phyloP scores from a whole-genome alignment of 2,329 filamentous ascomycete genomes.

The Neocucurbitaria cava region DNA sequence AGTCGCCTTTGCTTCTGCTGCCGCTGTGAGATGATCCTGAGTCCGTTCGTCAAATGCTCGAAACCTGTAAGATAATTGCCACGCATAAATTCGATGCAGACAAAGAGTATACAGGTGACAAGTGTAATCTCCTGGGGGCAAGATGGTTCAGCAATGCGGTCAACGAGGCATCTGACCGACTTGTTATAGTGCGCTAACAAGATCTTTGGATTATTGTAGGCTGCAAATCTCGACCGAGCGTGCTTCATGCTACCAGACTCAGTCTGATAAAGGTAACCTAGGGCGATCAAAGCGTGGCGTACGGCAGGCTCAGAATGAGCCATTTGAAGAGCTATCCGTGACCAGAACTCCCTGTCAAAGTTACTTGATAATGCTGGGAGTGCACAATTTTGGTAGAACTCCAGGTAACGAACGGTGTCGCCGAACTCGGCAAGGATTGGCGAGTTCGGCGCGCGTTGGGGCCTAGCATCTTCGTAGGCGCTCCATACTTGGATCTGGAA shows the following conservation, averaged over 20 bases:
- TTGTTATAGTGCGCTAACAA: conserved; percentile 53
- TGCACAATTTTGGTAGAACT: conserved; percentile 54
- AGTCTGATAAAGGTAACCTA: conserved; percentile 46
- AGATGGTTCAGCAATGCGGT: conserved; percentile 38
- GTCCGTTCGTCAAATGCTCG: conserved; percentile 54
- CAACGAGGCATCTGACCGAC: conserved; percentile 46
- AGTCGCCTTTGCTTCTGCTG: conserved; percentile 4
- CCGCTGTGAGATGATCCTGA: conserved; percentile 44
- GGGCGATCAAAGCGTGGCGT: conserved; percentile 53
- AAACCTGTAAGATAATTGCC: conserved; percentile 51
- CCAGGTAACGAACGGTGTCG: conserved; percentile 29
- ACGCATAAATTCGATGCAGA: conserved; percentile 53
- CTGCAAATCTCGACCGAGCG: conserved; percentile 16
- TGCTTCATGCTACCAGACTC: conserved; percentile 30
- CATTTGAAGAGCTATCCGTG: conserved; percentile 51
- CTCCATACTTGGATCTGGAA: conserved; percentile 10
- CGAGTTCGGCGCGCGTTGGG: conserved; percentile 8
- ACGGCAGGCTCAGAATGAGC: conserved; percentile 52
- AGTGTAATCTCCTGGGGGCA: conserved; percentile 47
- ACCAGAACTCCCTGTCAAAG: conserved; percentile 51
- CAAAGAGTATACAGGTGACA: conserved; percentile 54
- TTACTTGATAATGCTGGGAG: conserved; percentile 43
- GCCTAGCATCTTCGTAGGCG: neutral
- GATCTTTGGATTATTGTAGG: conserved; percentile 23
- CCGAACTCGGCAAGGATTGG: conserved; percentile 16